Evolutionary conservation across 2,329 filamentous ascomycete genomes (phyloP).

Genomic region (Colletotrichum cereale): DNA sequence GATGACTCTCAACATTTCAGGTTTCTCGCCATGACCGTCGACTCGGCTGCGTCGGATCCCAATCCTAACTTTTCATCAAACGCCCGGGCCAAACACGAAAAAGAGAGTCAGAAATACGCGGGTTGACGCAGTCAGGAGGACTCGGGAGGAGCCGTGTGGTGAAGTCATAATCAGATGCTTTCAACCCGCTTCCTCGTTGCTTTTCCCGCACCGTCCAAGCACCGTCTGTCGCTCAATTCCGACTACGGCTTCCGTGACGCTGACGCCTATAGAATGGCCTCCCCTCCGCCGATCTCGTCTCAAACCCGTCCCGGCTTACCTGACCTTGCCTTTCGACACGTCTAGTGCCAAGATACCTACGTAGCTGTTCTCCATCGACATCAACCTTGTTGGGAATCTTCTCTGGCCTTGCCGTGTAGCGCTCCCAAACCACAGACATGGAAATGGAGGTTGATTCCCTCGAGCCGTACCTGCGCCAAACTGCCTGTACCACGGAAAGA

Average conservation of each 20-base stretch:
- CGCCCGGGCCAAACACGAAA: constrained; percentile 6
- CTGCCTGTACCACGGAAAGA: constrained; percentile 5
- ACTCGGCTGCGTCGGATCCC: neutral
- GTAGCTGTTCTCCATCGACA: neutral
- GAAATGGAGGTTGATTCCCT: neutral
- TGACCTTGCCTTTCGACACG: neutral
- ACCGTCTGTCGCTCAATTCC: constrained; percentile 20
- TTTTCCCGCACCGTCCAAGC: constrained; percentile 31
- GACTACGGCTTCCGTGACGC: constrained; percentile 4
- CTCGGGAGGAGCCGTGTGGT: constrained; percentile 16
- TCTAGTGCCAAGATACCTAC: neutral
- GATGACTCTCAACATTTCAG: neutral
- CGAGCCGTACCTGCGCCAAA: neutral
- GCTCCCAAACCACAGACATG: neutral
- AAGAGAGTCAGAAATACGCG: constrained; percentile 20
- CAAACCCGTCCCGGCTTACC: constrained; percentile 6
- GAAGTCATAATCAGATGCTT: constrained; percentile 41
- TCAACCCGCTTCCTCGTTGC: constrained; percentile 33
- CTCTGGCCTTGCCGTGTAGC: neutral
- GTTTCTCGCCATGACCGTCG: neutral
- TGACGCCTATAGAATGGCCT: constrained; percentile 1
- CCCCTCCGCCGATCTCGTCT: constrained; percentile 9
- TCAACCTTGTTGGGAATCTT: neutral
- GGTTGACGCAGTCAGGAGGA: neutral
- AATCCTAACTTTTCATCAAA: neutral